phyloP scores from a whole-genome alignment of 2,329 filamentous ascomycete species.

The Raffaelea ambrosiae region DNA sequence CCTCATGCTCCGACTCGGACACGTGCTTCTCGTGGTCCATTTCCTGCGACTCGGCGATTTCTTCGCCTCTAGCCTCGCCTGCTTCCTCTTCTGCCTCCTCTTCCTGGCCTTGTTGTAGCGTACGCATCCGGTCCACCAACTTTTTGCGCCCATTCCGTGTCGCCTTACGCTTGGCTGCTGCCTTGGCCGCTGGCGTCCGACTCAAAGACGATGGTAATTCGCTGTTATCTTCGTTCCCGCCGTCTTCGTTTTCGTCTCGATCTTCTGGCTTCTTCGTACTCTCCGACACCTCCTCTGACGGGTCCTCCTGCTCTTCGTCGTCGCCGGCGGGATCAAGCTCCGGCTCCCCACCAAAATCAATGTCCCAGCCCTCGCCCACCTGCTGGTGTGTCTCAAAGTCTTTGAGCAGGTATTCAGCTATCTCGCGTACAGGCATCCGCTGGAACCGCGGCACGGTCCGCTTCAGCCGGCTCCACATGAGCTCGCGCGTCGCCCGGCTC shows the following conservation, averaged over 20 bases:
- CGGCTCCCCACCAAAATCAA: slow-evolving; percentile 1
- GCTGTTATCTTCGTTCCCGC: too few relatives aligned
- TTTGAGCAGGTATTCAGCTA: slow-evolving; percentile 10
- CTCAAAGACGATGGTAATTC: too few relatives aligned
- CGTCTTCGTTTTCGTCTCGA: background rate
- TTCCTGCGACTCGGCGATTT: too few relatives aligned
- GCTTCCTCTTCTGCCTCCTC: too few relatives aligned
- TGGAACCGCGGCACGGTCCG: slow-evolving; percentile 10
- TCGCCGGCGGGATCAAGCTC: background rate
- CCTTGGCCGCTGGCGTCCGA: background rate
- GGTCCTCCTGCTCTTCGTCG: background rate
- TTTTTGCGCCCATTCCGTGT: too few relatives aligned
- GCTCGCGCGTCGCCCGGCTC: slow-evolving; percentile 10
- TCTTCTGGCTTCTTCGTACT: background rate
- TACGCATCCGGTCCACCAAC: too few relatives aligned
- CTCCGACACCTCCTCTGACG: background rate
- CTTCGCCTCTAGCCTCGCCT: too few relatives aligned
- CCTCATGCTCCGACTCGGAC: background rate
- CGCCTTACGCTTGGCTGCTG: background rate
- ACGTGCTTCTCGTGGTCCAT: background rate
- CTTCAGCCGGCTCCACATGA: slow-evolving; percentile 15
- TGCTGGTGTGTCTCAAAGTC: slow-evolving; percentile 6
- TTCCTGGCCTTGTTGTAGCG: too few relatives aligned
- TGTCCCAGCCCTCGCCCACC: slow-evolving; percentile 7
- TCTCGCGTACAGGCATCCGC: slow-evolving; percentile 8